Evolutionary conservation across 805 yeast genomes (phyloP), one percentile per base, ranked within the genome.

Genomic region (Saccharomycopsis oosterbeekiorum): DNA sequence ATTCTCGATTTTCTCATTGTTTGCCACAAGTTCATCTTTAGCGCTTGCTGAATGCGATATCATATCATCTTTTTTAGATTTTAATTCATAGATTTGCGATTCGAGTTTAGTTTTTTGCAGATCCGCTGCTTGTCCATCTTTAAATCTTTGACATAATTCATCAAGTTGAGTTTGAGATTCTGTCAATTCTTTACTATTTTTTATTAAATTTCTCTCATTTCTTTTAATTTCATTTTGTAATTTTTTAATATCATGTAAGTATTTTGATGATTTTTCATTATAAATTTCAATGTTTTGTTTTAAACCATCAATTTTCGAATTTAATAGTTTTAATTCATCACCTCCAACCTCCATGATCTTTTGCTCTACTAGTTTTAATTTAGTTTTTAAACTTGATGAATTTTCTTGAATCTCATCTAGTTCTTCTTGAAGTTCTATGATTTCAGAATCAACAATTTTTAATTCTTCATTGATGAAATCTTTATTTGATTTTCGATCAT

Each of bases 341-440:
- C 99, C 99, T 59, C 99, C 99, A 59, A 89, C 86, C 57, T 88
- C 85, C 88, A 92, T 83, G 47, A 94, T 89, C 68, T 84, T 80
- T 61, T 85, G 88, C 66, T 90, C 92, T 2, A 92, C 73, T 0
- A 67, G 76, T 12, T 78, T 76, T 50, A 94, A 87, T 61, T 80
- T 76, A 6, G 71, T 68, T 69, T 83, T 89, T 51, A 82, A 71
- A 39, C 79, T 83, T 34, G 75, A 72, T 65, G 91, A 83, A 65
- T 82, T 82, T 1, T 74, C 73, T 67, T 82, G 78, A 8, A 91
- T 70, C 2, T 68, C 68, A 10, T 68, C 70, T 29, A 80, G 74
- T 59, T 84, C 84, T 1, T 64, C 58, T n/a, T 75, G 73, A 11
- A 78, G 68, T 24, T 70, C 62, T 0, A 67, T 59, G 1, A 77